Conservation (phyloP, 139 green algal genomes). For the Nannochloris sp. region DNA sequence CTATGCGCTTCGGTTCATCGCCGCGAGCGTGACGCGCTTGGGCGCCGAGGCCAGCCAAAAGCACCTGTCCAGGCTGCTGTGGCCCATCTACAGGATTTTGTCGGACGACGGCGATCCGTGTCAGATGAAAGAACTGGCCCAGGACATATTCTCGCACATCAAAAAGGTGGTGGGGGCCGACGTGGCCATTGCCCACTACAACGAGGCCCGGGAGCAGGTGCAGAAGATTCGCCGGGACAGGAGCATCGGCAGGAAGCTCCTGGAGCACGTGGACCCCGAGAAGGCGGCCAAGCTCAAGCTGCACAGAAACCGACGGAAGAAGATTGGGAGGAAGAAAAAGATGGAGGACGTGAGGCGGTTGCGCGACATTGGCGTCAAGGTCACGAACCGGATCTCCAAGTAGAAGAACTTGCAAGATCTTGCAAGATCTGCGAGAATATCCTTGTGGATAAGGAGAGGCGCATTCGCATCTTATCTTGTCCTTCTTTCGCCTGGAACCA, state of each 20-base stretch:
- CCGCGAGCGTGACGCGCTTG: conserved; percentile 46
- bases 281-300: conserved; percentile 46
- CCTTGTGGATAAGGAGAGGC: too few species aligned
- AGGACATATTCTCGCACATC: conserved; percentile 70
- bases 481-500: too few species aligned
- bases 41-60: conserved; percentile 32
- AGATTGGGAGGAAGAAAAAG: conserved; percentile 52
- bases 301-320: conserved; percentile 27
- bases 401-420: too few species aligned
- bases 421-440: too few species aligned
- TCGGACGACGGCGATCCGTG: conserved; percentile 16
- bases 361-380: conserved; percentile 28
- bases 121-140: conserved; percentile 33
- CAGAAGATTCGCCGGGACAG: conserved; percentile 28
- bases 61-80: conserved; percentile 56
- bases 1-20: conserved; percentile 67
- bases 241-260: conserved; percentile 32
- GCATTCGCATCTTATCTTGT: too few species aligned
- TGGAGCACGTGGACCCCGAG: conserved; percentile 69
- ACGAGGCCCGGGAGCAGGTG: conserved; percentile 42
- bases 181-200: conserved; percentile 58
- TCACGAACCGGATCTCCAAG: conserved; percentile 24
- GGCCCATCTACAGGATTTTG: conserved; percentile 68
- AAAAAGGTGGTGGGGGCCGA: conserved; percentile 50
- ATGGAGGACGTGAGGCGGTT: conserved; percentile 51